Evolutionary conservation across 441 rosid species (phyloP).

Genomic region (Jatropha multifida): DNA sequence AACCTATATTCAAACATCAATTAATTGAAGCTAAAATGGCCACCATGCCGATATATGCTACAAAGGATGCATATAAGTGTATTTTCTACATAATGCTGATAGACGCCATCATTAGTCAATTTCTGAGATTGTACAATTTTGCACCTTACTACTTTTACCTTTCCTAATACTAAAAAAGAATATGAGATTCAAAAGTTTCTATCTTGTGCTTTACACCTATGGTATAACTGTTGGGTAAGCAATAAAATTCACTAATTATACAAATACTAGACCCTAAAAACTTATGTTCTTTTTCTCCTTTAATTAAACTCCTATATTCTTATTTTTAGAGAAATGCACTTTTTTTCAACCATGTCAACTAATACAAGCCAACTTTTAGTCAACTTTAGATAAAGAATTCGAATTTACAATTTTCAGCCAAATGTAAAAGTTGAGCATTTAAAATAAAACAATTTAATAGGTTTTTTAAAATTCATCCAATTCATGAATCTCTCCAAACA

Average conservation of each 20-base stretch:
- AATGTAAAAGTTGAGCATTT: not conserved
- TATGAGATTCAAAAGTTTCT: not conserved
- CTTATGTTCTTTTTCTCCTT: not conserved
- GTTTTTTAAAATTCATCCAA: slow-evolving; percentile 1
- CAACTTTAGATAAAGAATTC: not conserved
- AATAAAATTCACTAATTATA: not conserved
- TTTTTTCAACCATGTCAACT: not conserved
- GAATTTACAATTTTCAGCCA: not conserved
- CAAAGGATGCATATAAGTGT: not conserved
- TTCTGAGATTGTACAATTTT: not conserved
- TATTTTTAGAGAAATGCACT: not conserved
- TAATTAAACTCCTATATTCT: not conserved
- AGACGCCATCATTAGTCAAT: not conserved
- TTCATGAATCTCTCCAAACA: not conserved
- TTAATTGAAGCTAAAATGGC: too few relatives aligned
- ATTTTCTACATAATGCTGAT: not conserved
- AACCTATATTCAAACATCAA: not conserved
- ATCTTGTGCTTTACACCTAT: not conserved
- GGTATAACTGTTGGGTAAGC: not conserved
- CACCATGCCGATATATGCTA: not conserved
- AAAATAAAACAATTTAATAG: not conserved
- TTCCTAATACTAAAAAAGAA: not conserved
- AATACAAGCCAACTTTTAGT: not conserved
- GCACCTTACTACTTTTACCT: not conserved
- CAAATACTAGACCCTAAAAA: not conserved